A percentile compares a stretch with the other conserved stretches of the same genome.
These are phyloP conservation scores for Athelia sp. DNA, from an alignment of 1,284 basidiomycete species.

Conservation along the genomic window DNA sequence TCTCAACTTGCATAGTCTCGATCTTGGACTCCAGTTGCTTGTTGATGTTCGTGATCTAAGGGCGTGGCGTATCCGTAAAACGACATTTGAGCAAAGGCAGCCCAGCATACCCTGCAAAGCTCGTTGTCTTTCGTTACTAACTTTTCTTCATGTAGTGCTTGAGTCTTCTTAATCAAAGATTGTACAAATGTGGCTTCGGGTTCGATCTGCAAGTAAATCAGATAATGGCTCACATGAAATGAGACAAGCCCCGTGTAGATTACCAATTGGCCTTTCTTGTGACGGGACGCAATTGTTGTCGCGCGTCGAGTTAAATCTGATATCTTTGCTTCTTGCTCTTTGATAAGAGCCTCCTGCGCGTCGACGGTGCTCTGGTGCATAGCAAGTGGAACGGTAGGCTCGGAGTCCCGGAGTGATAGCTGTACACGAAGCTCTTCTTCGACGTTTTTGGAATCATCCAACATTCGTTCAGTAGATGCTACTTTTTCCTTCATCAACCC, in stretches of 20 bases:
- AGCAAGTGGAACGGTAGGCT: background rate
- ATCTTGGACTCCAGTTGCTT: too few relatives aligned
- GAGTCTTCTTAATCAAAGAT: background rate
- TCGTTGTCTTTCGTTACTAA: background rate
- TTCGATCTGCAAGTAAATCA: background rate
- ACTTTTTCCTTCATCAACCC: background rate
- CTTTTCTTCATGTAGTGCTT: background rate
- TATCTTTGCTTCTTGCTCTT: background rate
- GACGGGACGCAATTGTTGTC: background rate
- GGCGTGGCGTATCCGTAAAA: too few relatives aligned
- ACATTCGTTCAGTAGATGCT: background rate
- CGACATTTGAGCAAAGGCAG: too few relatives aligned
- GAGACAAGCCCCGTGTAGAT: background rate
- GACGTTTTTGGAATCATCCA: background rate
- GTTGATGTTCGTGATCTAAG: too few relatives aligned
- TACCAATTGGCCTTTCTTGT: background rate
- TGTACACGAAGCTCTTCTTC: background rate
- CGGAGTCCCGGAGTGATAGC: background rate
- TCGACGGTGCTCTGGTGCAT: background rate
- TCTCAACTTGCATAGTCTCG: too few relatives aligned
- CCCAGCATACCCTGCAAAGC: background rate
- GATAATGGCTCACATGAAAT: background rate
- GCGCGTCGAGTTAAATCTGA: background rate
- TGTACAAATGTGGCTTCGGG: background rate
- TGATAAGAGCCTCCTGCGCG: background rate